These are phyloP conservation scores for Fusarium oxysporum DNA, from an alignment of 2,329 filamentous ascomycete genomes.

Conservation along the genomic window DNA sequence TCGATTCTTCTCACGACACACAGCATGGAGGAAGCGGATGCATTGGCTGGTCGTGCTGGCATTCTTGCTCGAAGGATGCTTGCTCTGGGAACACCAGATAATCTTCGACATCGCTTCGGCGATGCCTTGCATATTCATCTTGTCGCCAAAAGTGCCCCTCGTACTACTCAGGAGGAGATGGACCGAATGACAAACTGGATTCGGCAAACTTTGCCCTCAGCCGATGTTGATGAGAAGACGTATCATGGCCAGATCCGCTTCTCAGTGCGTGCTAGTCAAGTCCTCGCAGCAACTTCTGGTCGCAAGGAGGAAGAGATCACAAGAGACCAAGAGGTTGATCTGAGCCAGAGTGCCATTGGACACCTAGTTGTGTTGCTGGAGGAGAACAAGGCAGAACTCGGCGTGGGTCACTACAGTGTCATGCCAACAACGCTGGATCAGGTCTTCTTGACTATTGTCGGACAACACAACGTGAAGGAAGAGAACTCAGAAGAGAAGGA, in stretches of 20 bases:
- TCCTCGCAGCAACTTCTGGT: conserved; percentile 46
- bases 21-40: conserved; percentile 95
- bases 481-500: conserved; percentile 66
- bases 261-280: conserved; percentile 69
- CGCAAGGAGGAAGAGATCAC: conserved; percentile 40
- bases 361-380: conserved; percentile 79
- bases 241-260: conserved; percentile 93
- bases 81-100: conserved; percentile 80
- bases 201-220: conserved; percentile 67
- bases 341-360: conserved; percentile 68
- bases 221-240: conserved; percentile 76
- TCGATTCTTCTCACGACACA: conserved; percentile 91
- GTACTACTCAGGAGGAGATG: conserved; percentile 78
- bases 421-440: conserved; percentile 89
- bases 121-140: conserved; percentile 85
- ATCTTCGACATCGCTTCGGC: conserved; percentile 79
- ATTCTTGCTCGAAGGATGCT: conserved; percentile 90
- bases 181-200: conserved; percentile 75
- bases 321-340: conserved; percentile 33
- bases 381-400: conserved; percentile 73
- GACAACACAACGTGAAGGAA: conserved; percentile 81
- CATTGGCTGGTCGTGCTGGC: conserved; percentile 83
- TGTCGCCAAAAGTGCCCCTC: conserved; percentile 79
- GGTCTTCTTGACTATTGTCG: conserved; percentile 88
- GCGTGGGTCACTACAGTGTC: conserved; percentile 88